phyloP scores from a whole-genome alignment of 2,329 filamentous ascomycete species.

The Fusarium sp. region DNA sequence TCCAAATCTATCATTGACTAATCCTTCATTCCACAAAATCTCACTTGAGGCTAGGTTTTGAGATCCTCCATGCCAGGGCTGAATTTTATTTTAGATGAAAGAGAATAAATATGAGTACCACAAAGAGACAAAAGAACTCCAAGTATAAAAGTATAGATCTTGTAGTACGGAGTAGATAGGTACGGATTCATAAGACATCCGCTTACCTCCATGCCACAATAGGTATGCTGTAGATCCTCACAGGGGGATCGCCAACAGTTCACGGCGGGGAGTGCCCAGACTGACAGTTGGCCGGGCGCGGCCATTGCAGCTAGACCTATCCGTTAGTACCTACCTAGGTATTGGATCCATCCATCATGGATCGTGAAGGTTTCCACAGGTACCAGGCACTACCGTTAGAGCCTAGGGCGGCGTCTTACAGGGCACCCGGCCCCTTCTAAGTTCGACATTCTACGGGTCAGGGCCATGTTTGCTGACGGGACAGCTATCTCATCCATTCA shows the following conservation, averaged over 20 bases:
- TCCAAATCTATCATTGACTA: constrained; percentile 7
- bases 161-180: too few species aligned
- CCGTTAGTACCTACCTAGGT: too few species aligned
- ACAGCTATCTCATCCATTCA: background rate
- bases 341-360: too few species aligned
- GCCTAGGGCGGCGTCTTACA: constrained; percentile 6
- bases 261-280: background rate
- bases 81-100: background rate
- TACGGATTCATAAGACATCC: background rate
- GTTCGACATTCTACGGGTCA: background rate
- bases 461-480: constrained; percentile 2
- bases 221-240: constrained; percentile 30
- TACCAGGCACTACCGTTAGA: background rate
- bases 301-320: background rate
- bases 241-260: constrained; percentile 28
- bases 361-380: too few species aligned
- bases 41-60: constrained; percentile 18
- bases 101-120: background rate
- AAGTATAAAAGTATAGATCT: too few species aligned
- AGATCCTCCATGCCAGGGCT: background rate
- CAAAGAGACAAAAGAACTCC: background rate
- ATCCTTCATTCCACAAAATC: constrained; percentile 33
- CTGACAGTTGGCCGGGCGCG: background rate
- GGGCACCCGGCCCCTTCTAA: background rate
- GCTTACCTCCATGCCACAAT: background rate